A percentile compares a stretch with the other conserved stretches of the same genome.
These are phyloP conservation scores for Ceratocystis diversiconidia DNA, from an alignment of 2,329 filamentous ascomycete genomes.

Conservation along the genomic window DNA sequence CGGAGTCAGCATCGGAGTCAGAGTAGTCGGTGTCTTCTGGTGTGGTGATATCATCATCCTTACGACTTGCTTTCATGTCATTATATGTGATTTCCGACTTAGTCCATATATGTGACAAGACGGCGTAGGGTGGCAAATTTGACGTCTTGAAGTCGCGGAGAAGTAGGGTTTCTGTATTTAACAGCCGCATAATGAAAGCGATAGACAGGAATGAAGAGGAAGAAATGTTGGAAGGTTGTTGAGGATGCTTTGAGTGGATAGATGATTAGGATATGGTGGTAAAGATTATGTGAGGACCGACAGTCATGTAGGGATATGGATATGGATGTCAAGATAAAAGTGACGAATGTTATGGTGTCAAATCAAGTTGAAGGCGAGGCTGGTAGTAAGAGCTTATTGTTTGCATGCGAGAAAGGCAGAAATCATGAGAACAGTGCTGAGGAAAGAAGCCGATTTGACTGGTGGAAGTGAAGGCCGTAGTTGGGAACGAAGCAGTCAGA, in stretches of 20 bases:
- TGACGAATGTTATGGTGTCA: not conserved
- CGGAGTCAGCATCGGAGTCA: constrained; percentile 1
- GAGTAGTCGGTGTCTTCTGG: constrained; percentile 11
- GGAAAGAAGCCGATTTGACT: not conserved
- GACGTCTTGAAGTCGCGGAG: constrained; percentile 13
- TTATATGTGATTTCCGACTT: constrained; percentile 12
- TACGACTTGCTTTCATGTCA: constrained; percentile 11
- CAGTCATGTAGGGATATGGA: not conserved
- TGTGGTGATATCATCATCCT: constrained; percentile 5
- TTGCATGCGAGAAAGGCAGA: not conserved
- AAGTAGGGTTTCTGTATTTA: constrained; percentile 14
- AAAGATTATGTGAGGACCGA: not conserved
- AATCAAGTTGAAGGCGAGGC: not conserved
- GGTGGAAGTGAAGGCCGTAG: not conserved
- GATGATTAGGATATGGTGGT: not conserved
- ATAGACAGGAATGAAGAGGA: not conserved
- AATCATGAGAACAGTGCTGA: not conserved
- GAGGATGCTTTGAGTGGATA: not conserved
- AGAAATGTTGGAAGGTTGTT: not conserved
- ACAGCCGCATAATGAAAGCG: constrained; percentile 14
- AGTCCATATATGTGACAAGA: constrained; percentile 14
- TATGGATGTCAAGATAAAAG: not conserved
- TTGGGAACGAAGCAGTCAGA: not conserved
- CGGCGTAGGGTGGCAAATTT: constrained; percentile 13
- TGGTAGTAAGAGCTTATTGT: not conserved